A percentile compares a stretch with the other conserved stretches of the same genome.
phyloP scores from a whole-genome alignment of 106 monocot genomes.

The Vanilla planifolia region DNA sequence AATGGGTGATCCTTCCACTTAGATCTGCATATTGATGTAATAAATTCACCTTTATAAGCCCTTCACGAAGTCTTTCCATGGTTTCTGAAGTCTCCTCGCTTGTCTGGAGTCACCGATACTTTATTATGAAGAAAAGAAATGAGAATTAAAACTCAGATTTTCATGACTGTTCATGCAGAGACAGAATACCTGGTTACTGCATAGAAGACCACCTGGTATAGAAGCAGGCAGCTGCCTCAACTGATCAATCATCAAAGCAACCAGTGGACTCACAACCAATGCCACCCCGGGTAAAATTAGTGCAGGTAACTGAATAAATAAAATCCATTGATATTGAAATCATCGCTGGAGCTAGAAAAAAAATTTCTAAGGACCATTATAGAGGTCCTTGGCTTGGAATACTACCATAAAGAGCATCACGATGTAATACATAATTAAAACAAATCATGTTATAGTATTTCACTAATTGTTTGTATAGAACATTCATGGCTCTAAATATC shows the following conservation, averaged over 20 bases:
- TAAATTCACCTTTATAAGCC: slow-evolving; percentile 73
- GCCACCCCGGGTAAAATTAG: slow-evolving; percentile 80
- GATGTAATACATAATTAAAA: too few species aligned
- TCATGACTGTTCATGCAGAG: not conserved
- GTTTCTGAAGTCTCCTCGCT: slow-evolving; percentile 62
- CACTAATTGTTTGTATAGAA: not conserved
- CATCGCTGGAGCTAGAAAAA: not conserved
- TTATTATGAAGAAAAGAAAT: not conserved
- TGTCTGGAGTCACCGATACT: slow-evolving; percentile 40
- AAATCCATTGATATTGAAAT: not conserved
- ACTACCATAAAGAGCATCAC: too few species aligned
- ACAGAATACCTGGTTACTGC: slow-evolving; percentile 71
- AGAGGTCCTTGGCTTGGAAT: too few species aligned
- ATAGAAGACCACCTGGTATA: slow-evolving; percentile 71
- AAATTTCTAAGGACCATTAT: not conserved
- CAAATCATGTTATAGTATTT: not conserved
- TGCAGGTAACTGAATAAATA: slow-evolving; percentile 58
- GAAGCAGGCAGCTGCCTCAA: slow-evolving; percentile 64
- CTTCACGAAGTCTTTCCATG: slow-evolving; percentile 42
- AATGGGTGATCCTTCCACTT: too few species aligned
- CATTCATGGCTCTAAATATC: not conserved
- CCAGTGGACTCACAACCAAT: slow-evolving; percentile 83
- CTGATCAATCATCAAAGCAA: slow-evolving; percentile 96
- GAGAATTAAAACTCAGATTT: not conserved
- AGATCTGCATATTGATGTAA: not conserved